These are phyloP conservation scores for Theileria sp. DNA, from an alignment of 169 alveolate genomes.

Conservation along the genomic window DNA sequence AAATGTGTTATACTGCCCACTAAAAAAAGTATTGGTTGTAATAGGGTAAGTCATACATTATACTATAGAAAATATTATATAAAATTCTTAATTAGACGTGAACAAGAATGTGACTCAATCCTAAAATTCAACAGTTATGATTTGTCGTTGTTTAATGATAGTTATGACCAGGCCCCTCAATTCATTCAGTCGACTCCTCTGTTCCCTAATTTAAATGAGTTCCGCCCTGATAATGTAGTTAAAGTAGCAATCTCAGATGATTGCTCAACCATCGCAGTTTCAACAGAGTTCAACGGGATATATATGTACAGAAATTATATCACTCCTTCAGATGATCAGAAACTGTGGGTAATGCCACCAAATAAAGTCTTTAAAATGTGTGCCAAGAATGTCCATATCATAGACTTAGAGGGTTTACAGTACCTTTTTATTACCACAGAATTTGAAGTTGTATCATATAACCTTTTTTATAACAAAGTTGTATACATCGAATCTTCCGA, in stretches of 20 bases:
- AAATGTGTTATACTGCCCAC: conserved; percentile 33
- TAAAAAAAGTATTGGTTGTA: conserved; percentile 24
- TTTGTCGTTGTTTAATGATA: background rate
- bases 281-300: background rate
- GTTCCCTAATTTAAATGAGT: conserved; percentile 39
- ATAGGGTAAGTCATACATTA: conserved; percentile 37
- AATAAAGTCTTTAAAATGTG: background rate
- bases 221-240: conserved; percentile 13
- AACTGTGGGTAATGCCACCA: background rate
- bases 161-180: conserved; percentile 26
- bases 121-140: conserved; percentile 61
- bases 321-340: conserved; percentile 7
- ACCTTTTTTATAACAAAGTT: background rate
- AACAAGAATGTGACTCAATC: conserved; percentile 49
- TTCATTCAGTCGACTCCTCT: conserved; percentile 54
- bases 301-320: conserved; percentile 11
- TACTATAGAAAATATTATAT: background rate
- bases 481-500: conserved; percentile 10
- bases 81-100: conserved; percentile 34
- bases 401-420: background rate
- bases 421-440: conserved; percentile 14
- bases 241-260: conserved; percentile 38
- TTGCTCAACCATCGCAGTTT: conserved; percentile 29
- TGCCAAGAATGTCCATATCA: conserved; percentile 1
- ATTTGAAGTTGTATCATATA: conserved; percentile 1